These are phyloP conservation scores for Paraconiothyrium sp. DNA, from an alignment of 2,329 filamentous ascomycete genomes.

Conservation along the genomic window DNA sequence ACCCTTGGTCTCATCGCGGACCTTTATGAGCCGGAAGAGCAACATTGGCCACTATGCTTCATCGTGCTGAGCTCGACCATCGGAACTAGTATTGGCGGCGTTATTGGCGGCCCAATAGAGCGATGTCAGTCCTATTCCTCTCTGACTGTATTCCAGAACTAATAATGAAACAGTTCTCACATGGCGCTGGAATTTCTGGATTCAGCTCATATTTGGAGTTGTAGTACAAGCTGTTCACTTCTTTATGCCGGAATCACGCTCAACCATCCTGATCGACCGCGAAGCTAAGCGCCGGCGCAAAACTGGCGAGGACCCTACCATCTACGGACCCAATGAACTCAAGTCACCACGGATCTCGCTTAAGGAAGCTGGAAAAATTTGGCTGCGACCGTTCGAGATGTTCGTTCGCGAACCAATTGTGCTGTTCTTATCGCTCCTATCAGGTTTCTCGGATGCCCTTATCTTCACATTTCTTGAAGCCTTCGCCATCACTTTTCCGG, in stretches of 20 bases:
- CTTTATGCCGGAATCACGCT: constrained; percentile 76
- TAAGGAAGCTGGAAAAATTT: constrained; percentile 56
- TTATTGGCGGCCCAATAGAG: constrained; percentile 66
- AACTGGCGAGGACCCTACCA: constrained; percentile 63
- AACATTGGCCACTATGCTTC: constrained; percentile 69
- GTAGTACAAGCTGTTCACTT: constrained; percentile 73
- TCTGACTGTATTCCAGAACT: constrained; percentile 64
- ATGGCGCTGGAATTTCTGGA: constrained; percentile 84
- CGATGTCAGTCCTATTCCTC: constrained; percentile 36
- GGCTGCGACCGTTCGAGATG: constrained; percentile 68
- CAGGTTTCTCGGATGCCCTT: constrained; percentile 77
- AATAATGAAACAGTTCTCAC: constrained; percentile 60
- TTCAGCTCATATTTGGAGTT: constrained; percentile 80
- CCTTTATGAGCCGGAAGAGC: constrained; percentile 65
- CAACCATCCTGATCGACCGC: constrained; percentile 76
- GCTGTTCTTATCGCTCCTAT: constrained; percentile 73
- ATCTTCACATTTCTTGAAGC: constrained; percentile 82
- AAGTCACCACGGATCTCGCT: constrained; percentile 36
- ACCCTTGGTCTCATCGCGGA: constrained; percentile 71
- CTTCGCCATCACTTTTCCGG: constrained; percentile 71
- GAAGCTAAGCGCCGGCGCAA: constrained; percentile 78
- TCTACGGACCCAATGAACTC: constrained; percentile 79
- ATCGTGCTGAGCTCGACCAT: constrained; percentile 62
- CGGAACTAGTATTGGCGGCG: constrained; percentile 78
- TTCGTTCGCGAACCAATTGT: constrained; percentile 79